These are phyloP conservation scores for Jaminaea rosea DNA, from an alignment of 1,284 basidiomycete genomes.

Conservation along the genomic window DNA sequence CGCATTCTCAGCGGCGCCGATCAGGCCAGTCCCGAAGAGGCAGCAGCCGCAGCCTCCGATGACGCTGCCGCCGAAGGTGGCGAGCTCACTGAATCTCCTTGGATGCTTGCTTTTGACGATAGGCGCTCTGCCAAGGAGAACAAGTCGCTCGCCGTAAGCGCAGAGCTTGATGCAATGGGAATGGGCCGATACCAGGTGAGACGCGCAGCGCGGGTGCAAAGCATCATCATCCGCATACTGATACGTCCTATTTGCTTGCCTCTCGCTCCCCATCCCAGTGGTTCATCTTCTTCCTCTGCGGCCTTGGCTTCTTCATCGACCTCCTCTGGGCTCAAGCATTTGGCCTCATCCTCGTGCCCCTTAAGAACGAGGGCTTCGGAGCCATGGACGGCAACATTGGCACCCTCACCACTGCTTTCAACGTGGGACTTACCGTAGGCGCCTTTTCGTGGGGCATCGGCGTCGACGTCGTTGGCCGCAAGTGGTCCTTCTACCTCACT, in stretches of 20 bases:
- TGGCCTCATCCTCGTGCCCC: constrained; percentile 27
- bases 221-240: background rate
- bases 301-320: constrained; percentile 40
- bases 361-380: constrained; percentile 20
- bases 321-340: constrained; percentile 39
- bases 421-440: constrained; percentile 33
- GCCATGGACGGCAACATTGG: constrained; percentile 17
- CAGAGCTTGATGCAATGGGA: constrained; percentile 32
- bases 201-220: background rate
- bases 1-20: too few species aligned
- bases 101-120: constrained; percentile 14
- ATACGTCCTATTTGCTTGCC: background rate
- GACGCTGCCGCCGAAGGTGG: background rate
- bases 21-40: too few species aligned
- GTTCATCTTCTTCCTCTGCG: constrained; percentile 35
- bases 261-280: background rate
- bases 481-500: constrained; percentile 38
- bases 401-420: constrained; percentile 27
- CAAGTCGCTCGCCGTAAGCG: constrained; percentile 28
- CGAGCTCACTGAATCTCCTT: background rate
- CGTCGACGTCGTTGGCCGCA: constrained; percentile 35
- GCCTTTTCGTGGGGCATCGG: constrained; percentile 39
- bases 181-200: constrained; percentile 27
- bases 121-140: constrained; percentile 29
- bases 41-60: background rate